These are phyloP conservation scores for Yarrowia deformans DNA, from an alignment of 805 yeast genomes.

Conservation along the genomic window DNA sequence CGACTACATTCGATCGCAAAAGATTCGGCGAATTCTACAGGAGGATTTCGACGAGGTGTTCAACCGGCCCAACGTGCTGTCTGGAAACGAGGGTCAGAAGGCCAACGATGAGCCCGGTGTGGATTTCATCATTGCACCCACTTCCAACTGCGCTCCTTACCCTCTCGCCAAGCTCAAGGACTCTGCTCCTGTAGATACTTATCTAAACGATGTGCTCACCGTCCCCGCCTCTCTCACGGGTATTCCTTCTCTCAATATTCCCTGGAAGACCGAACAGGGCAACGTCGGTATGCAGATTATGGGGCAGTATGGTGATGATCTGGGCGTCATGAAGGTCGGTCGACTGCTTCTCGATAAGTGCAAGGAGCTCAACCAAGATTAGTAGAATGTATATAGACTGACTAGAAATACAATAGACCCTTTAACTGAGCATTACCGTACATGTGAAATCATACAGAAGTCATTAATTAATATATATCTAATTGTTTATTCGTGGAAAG, in stretches of 20 bases:
- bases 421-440: too few species aligned
- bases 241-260: slow-evolving; percentile 82
- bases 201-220: slow-evolving; percentile 82
- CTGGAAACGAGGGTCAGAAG: slow-evolving; percentile 49
- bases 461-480: slow-evolving; percentile 2
- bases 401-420: background rate
- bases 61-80: slow-evolving; percentile 57
- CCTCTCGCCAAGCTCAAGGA: slow-evolving; percentile 55
- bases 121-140: slow-evolving; percentile 79
- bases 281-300: slow-evolving; percentile 78
- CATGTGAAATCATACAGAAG: background rate
- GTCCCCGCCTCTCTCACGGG: slow-evolving; percentile 94
- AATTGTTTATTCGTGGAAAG: background rate
- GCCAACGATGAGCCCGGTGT: slow-evolving; percentile 47
- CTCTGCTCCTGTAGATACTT: slow-evolving; percentile 63
- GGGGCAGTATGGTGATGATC: slow-evolving; percentile 88
- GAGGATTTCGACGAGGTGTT: slow-evolving; percentile 73
- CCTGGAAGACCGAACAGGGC: slow-evolving; percentile 55
- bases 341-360: slow-evolving; percentile 41
- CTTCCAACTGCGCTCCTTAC: slow-evolving; percentile 66
- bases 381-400: slow-evolving; percentile 7
- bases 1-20: slow-evolving; percentile 79
- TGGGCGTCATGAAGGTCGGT: slow-evolving; percentile 59
- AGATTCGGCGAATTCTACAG: slow-evolving; percentile 65
- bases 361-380: slow-evolving; percentile 33